These are phyloP conservation scores for Penicillium capsulatum DNA, from an alignment of 2,329 filamentous ascomycete genomes.

Conservation along the genomic window DNA sequence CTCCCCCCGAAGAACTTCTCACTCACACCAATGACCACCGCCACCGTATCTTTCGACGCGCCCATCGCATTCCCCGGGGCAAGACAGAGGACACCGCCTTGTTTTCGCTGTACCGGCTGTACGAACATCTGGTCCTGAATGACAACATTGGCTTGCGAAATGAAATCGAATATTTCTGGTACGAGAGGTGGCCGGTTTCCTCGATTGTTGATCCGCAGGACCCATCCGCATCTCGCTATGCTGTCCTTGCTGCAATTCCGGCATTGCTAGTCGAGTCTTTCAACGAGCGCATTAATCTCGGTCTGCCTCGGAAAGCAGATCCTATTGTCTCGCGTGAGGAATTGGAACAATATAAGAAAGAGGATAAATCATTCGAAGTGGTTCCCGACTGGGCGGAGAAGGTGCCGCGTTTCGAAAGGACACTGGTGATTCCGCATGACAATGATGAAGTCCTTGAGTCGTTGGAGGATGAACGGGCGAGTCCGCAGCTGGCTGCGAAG, in stretches of 20 bases:
- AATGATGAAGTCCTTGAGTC: constrained; percentile 2
- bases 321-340: constrained; percentile 1
- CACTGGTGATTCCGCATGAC: constrained; percentile 4
- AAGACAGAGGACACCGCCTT: neutral
- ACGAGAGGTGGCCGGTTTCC: constrained; percentile 1
- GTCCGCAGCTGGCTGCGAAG: constrained; percentile 6
- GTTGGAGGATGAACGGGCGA: constrained; percentile 5
- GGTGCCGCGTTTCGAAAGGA: neutral
- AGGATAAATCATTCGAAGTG: neutral
- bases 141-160: constrained; percentile 1
- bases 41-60: constrained; percentile 1
- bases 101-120: constrained; percentile 1
- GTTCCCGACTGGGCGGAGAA: neutral
- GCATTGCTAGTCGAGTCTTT: neutral
- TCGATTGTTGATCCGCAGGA: constrained; percentile 1
- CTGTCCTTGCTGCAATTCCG: constrained; percentile 1
- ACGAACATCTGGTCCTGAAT: constrained; percentile 1
- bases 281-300: neutral
- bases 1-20: neutral
- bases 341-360: constrained; percentile 1
- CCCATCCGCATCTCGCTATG: neutral
- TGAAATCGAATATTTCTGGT: constrained; percentile 3
- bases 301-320: constrained; percentile 2
- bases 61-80: neutral
- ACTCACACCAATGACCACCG: neutral